Evolutionary conservation across 345 rosid species (phyloP), one percentile per base, ranked within the genome.

Genomic region (Arabidopsis arenosa): DNA sequence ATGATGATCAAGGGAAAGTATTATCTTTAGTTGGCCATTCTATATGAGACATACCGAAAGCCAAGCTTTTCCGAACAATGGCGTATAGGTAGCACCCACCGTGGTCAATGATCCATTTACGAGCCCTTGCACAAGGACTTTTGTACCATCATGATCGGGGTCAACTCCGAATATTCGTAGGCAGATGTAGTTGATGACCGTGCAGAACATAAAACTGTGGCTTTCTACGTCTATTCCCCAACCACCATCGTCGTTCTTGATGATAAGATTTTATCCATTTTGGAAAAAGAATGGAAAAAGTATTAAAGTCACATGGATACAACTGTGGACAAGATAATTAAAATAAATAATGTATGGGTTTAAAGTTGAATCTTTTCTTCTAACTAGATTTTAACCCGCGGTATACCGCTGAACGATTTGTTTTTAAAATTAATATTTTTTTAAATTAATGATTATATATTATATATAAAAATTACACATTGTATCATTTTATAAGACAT

Each of bases 221-320:
- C 92, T 88, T 70, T 91, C 94, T 44, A 89, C 86, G 78, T 91
- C 92, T 70, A 91, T 73, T 35, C 97, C 97, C 97, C 97, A 91
- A 6, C 94, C 94, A 13, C 94, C 97, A 80, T 91, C 97, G 57
- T 70, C 75, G 70, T 91, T 91, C 97, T 91, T 86, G 9, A 17
- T 8, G 13, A 23, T 5, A 68, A 26, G 68, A 44, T 13, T 43
- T 7, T 4, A 44, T 63, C 23, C 4, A 23, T 6, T 62, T 12
- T 6, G 18, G 15, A 18, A 65, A 13, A 33, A 48, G 3, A 13
- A 59, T 18, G 35, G 23, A 37, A 21, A 8, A 5, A 7, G 14
- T 2, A 13, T 44, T 13, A 0, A 44, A 2, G 44, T 40, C 44
- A 37, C 21, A 18, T 18, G 21, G 21, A 18, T 18, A 18, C 21